Percentiles rank a stretch among this genome's conserved stretches.
Conservation (phyloP, 495 filamentous ascomycete genomes). For the Neurospora terricola region DNA sequence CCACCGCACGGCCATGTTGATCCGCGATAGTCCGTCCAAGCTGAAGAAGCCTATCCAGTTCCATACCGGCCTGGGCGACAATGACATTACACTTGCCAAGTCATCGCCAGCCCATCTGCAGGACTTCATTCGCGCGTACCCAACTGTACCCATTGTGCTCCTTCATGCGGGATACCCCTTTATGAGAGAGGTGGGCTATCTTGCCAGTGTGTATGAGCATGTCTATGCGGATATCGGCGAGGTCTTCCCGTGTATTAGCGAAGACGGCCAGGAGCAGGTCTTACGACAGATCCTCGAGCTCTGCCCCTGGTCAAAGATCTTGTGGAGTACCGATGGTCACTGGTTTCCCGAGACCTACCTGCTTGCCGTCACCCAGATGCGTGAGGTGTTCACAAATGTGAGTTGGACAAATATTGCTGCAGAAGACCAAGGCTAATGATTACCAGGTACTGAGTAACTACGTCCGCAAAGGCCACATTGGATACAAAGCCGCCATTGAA, state of each 20-base stretch:
- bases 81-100: slow-evolving; percentile 59
- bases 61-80: slow-evolving; percentile 80
- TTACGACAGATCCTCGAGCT: slow-evolving; percentile 68
- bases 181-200: slow-evolving; percentile 71
- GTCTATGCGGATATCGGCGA: slow-evolving; percentile 81
- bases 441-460: slow-evolving; percentile 51
- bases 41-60: slow-evolving; percentile 71
- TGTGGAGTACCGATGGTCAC: slow-evolving; percentile 83
- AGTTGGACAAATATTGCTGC: neutral
- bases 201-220: slow-evolving; percentile 71
- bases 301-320: slow-evolving; percentile 62
- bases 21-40: slow-evolving; percentile 27
- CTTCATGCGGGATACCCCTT: slow-evolving; percentile 82
- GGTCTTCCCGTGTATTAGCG: slow-evolving; percentile 74
- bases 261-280: slow-evolving; percentile 66
- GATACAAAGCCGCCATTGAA: slow-evolving; percentile 44
- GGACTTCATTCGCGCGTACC: slow-evolving; percentile 57
- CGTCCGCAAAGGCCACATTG: slow-evolving; percentile 47
- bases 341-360: slow-evolving; percentile 78
- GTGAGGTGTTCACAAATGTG: slow-evolving; percentile 61
- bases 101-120: slow-evolving; percentile 75
- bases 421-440: neutral
- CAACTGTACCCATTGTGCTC: slow-evolving; percentile 63
- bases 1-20: slow-evolving; percentile 39
- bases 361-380: slow-evolving; percentile 67